Evolutionary conservation across 805 yeast genomes (phyloP).

Genomic region (Diddensiella santjacobensis): DNA sequence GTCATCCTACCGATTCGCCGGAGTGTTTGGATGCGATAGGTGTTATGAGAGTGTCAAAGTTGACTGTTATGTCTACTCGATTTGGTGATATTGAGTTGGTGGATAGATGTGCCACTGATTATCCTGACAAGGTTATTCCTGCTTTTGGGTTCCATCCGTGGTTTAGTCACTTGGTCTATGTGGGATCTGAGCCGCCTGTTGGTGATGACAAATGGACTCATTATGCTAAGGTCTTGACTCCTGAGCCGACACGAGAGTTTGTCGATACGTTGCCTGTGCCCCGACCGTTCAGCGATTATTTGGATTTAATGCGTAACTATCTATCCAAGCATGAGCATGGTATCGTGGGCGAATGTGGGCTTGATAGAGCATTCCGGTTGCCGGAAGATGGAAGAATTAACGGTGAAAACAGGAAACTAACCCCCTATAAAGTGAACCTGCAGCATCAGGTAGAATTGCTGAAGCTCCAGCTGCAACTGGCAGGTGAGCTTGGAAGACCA

Average conservation of each 20-base stretch:
- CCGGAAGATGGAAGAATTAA: conserved; percentile 48
- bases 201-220: conserved; percentile 39
- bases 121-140: conserved; percentile 33
- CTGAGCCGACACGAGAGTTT: conserved; percentile 37
- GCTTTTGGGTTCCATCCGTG: conserved; percentile 80
- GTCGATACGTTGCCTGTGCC: conserved; percentile 61
- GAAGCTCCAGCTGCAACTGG: conserved; percentile 48
- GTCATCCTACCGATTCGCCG: conserved; percentile 38
- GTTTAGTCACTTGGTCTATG: conserved; percentile 66
- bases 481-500: conserved; percentile 45
- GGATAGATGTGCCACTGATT: conserved; percentile 24
- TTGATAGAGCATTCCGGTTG: conserved; percentile 71
- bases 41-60: conserved; percentile 18
- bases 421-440: conserved; percentile 53
- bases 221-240: conserved; percentile 49
- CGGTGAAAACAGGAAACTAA: conserved; percentile 31
- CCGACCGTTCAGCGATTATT: conserved; percentile 37
- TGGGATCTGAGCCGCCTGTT: conserved; percentile 17
- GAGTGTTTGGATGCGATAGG: conserved; percentile 21
- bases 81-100: conserved; percentile 35
- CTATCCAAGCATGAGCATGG: conserved; percentile 33
- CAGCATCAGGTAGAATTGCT: conserved; percentile 64
- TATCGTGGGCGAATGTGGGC: conserved; percentile 86
- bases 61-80: conserved; percentile 37
- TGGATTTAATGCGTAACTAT: conserved; percentile 34